Conservation (phyloP, 352 stramenopile species). For the Nothophytophthora sp. region DNA sequence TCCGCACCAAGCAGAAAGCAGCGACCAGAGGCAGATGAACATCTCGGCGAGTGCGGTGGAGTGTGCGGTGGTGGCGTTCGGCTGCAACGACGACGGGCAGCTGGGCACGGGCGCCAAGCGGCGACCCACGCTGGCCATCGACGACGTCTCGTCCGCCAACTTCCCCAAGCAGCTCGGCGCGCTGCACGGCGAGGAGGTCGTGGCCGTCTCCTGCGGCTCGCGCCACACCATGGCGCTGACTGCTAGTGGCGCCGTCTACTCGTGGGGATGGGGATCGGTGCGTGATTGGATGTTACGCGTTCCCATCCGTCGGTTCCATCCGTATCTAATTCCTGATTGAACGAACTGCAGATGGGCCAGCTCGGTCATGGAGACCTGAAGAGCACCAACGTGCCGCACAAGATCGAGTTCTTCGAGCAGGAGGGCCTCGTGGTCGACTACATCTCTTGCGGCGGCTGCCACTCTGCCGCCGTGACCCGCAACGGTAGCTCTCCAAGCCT, state of each 20-base stretch:
- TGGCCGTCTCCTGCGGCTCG: conserved; percentile 78
- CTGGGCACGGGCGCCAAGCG: conserved; percentile 71
- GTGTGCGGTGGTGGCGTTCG: conserved; percentile 67
- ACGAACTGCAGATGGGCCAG: conserved; percentile 70
- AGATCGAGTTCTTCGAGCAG: conserved; percentile 65
- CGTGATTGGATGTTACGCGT: too few relatives aligned
- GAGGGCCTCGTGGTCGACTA: conserved; percentile 57
- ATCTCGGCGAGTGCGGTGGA: conserved; percentile 18
- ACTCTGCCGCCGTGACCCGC: conserved; percentile 73
- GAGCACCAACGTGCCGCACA: conserved; percentile 59
- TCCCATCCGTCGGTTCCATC: too few relatives aligned
- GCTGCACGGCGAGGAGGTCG: conserved; percentile 53
- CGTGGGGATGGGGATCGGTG: conserved; percentile 82
- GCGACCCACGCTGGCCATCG: conserved; percentile 49
- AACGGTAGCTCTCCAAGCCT: conserved; percentile 39
- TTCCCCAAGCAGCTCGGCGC: conserved; percentile 61
- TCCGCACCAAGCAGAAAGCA: too few relatives aligned
- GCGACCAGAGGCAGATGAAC: too few relatives aligned
- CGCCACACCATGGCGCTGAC: conserved; percentile 84
- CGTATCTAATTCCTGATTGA: too few relatives aligned
- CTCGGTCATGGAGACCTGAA: conserved; percentile 77
- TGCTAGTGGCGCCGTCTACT: conserved; percentile 56
- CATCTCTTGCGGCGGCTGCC: conserved; percentile 81
- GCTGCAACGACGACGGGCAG: conserved; percentile 86
- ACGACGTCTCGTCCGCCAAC: conserved; percentile 78